Evolutionary conservation across 306 rosid species (phyloP).

Genomic region (Ormosia semicastrata): DNA sequence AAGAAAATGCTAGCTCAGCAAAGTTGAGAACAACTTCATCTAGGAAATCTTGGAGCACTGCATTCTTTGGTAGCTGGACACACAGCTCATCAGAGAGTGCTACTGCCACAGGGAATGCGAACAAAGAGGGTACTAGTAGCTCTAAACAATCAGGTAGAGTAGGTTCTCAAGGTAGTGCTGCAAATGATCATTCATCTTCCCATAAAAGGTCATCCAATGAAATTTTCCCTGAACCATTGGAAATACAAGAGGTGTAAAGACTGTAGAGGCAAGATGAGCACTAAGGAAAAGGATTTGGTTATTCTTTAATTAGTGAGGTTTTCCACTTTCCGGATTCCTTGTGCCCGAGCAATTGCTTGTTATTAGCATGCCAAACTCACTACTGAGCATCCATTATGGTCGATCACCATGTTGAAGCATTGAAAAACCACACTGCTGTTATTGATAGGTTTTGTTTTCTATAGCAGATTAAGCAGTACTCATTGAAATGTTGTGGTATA

Average conservation of each 20-base stretch:
- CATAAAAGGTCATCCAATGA: slow-evolving; percentile 78
- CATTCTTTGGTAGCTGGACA: slow-evolving; percentile 86
- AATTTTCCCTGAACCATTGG: slow-evolving; percentile 88
- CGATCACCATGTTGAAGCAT: slow-evolving; percentile 10
- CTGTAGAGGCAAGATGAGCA: slow-evolving; percentile 49
- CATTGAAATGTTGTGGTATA: slow-evolving; percentile 2
- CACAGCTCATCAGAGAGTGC: slow-evolving; percentile 79
- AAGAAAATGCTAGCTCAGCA: slow-evolving; percentile 71
- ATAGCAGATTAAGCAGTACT: background rate
- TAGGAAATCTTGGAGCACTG: slow-evolving; percentile 82
- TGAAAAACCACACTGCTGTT: background rate
- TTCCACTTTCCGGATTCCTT: background rate
- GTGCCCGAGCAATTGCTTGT: slow-evolving; percentile 10
- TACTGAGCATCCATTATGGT: background rate
- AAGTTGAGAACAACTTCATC: slow-evolving; percentile 80
- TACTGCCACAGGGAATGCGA: slow-evolving; percentile 35
- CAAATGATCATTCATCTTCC: slow-evolving; percentile 73
- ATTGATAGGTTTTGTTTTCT: background rate
- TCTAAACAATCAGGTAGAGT: slow-evolving; percentile 61
- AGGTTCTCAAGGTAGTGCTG: slow-evolving; percentile 76
- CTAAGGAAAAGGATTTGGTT: slow-evolving; percentile 20
- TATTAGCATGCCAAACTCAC: background rate
- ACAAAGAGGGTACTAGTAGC: slow-evolving; percentile 45
- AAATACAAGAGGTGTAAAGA: slow-evolving; percentile 49
- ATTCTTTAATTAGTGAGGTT: slow-evolving; percentile 18